These are phyloP conservation scores for Schizochytrium sp. DNA, from an alignment of 108 stramenopile genomes.

Conservation along the genomic window DNA sequence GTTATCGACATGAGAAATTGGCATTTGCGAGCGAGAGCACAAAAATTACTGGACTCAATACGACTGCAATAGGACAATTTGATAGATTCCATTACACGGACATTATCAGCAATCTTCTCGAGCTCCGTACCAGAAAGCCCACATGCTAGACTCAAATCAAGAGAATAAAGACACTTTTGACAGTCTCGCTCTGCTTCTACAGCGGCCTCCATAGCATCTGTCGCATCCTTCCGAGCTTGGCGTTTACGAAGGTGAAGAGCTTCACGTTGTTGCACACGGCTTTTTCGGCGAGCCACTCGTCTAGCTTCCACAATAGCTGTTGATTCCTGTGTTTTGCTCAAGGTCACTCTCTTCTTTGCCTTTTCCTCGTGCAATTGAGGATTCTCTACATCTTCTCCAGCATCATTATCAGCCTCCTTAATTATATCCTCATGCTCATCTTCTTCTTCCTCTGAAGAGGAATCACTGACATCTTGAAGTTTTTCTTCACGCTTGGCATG, in stretches of 20 bases:
- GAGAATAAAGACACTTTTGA: conserved; percentile 5
- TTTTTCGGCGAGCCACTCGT: neutral
- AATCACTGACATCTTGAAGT: conserved; percentile 1
- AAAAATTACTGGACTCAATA: neutral
- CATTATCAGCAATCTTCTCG: conserved; percentile 20
- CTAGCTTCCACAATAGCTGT: neutral
- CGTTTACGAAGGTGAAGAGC: conserved; percentile 4
- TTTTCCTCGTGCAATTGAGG: neutral
- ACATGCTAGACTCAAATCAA: neutral
- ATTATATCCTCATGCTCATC: neutral
- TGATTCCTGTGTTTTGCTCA: neutral
- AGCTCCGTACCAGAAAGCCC: neutral
- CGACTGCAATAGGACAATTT: conserved; percentile 10
- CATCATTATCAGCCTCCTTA: neutral
- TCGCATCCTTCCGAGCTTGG: conserved; percentile 20
- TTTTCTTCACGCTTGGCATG: neutral
- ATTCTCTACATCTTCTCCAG: neutral
- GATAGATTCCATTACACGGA: conserved; percentile 33
- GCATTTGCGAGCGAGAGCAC: neutral
- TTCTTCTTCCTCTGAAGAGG: neutral
- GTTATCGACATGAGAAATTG: neutral
- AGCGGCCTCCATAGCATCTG: neutral
- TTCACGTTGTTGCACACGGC: neutral
- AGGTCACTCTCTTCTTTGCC: neutral
- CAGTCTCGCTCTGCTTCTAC: conserved; percentile 51